phyloP scores from a whole-genome alignment of 1,284 basidiomycete genomes.

The Taiwanofungus camphoratus region DNA sequence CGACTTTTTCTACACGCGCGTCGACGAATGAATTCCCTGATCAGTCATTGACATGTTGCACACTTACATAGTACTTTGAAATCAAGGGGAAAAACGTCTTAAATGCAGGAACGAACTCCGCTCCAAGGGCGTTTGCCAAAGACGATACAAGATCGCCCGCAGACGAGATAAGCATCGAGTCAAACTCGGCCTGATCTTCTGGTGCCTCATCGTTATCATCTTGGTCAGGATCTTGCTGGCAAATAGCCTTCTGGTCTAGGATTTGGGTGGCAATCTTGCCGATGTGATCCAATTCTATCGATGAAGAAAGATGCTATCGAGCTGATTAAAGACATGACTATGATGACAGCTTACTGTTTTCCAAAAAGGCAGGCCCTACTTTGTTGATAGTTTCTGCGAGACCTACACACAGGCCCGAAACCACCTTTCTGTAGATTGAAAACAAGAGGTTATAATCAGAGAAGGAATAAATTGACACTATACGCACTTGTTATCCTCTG shows the following conservation, averaged over 20 bases:
- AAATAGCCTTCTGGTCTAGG: conserved; percentile 88
- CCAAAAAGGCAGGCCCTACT: conserved; percentile 81
- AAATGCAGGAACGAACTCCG: conserved; percentile 86
- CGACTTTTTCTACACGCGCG: conserved; percentile 61
- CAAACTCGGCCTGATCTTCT: conserved; percentile 92
- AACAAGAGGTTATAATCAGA: conserved; percentile 14
- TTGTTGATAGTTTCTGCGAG: conserved; percentile 90
- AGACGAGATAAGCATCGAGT: conserved; percentile 91
- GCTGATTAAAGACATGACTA: conserved; percentile 5
- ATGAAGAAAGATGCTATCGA: conserved; percentile 11
- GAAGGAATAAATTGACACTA: conserved; percentile 7
- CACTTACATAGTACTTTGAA: conserved; percentile 86
- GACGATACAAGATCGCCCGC: conserved; percentile 94
- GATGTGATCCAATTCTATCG: conserved; percentile 74
- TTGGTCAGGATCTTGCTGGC: conserved; percentile 95
- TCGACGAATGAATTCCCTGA: conserved; percentile 8
- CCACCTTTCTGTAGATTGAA: conserved; percentile 64
- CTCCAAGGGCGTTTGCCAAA: conserved; percentile 80
- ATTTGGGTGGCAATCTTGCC: conserved; percentile 79
- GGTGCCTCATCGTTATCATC: conserved; percentile 80
- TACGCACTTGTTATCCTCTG: conserved; percentile 97
- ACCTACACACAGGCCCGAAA: conserved; percentile 80
- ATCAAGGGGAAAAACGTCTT: conserved; percentile 85
- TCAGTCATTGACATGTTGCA: not conserved
- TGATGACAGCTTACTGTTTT: conserved; percentile 48